Conservation (phyloP, 257 asterid species). For the Anisodus acutangulus region DNA sequence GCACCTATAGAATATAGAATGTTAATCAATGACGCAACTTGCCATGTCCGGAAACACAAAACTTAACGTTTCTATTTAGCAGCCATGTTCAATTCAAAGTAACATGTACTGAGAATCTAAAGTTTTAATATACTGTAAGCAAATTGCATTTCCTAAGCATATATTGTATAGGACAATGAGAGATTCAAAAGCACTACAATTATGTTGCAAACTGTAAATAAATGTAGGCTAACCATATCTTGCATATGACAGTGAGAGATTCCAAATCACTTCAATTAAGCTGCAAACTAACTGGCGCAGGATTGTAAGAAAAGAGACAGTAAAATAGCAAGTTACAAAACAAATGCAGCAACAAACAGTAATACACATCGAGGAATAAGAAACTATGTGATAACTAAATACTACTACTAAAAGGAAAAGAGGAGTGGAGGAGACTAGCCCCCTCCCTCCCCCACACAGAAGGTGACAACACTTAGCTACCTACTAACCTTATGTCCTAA, state of each 20-base stretch:
- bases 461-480: too few relatives aligned
- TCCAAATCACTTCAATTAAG: not conserved
- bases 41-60: not conserved
- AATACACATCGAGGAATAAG: too few relatives aligned
- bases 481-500: too few relatives aligned
- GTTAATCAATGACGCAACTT: slow-evolving; percentile 28
- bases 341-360: too few relatives aligned
- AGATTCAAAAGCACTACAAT: not conserved
- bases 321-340: too few relatives aligned
- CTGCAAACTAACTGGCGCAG: not conserved
- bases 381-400: too few relatives aligned
- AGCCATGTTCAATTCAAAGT: not conserved
- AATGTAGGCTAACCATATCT: not conserved
- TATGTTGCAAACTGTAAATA: not conserved
- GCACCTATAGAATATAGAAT: slow-evolving; percentile 54
- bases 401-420: too few relatives aligned
- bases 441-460: too few relatives aligned
- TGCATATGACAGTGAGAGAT: not conserved
- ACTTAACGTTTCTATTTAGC: not conserved
- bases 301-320: too few relatives aligned
- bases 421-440: too few relatives aligned
- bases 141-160: not conserved
- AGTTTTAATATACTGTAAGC: not conserved
- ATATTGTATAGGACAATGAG: not conserved
- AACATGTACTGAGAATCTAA: not conserved